Conservation (phyloP, 345 rosid genomes). For the Trapa incisa region DNA sequence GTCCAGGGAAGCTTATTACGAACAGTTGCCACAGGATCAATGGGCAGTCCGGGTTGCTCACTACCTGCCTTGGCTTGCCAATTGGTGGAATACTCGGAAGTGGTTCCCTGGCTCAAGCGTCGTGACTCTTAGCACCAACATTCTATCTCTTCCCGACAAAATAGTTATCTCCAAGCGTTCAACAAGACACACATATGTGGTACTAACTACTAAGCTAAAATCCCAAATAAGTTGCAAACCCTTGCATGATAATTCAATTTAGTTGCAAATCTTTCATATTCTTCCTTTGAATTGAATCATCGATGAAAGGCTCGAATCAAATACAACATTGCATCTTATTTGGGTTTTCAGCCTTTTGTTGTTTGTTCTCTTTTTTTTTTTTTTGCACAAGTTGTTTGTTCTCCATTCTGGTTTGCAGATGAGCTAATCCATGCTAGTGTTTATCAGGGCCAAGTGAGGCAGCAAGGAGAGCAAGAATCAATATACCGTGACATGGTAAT, state of each 20-base stretch:
- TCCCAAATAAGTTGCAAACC: too few species aligned
- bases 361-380: too few species aligned
- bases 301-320: too few species aligned
- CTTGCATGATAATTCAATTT: too few species aligned
- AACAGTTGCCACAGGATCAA: conserved; percentile 28
- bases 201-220: conserved; percentile 4
- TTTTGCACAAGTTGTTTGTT: neutral
- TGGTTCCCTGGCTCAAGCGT: conserved; percentile 38
- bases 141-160: conserved; percentile 29
- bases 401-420: neutral
- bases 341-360: too few species aligned
- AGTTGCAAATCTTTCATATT: too few species aligned
- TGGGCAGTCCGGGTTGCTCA: conserved; percentile 57
- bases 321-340: too few species aligned
- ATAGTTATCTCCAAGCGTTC: conserved; percentile 19
- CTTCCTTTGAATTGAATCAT: too few species aligned
- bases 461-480: conserved; percentile 51
- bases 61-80: conserved; percentile 44
- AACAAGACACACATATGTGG: conserved; percentile 10
- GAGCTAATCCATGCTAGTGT: neutral
- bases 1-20: conserved; percentile 32
- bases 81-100: conserved; percentile 68
- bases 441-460: conserved; percentile 20
- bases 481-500: conserved; percentile 39
- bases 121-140: conserved; percentile 11